Percentiles rank a stretch among this genome's conserved stretches.
Conservation (phyloP, 2,329 filamentous ascomycete species). For the Neocucurbitaria cava region DNA sequence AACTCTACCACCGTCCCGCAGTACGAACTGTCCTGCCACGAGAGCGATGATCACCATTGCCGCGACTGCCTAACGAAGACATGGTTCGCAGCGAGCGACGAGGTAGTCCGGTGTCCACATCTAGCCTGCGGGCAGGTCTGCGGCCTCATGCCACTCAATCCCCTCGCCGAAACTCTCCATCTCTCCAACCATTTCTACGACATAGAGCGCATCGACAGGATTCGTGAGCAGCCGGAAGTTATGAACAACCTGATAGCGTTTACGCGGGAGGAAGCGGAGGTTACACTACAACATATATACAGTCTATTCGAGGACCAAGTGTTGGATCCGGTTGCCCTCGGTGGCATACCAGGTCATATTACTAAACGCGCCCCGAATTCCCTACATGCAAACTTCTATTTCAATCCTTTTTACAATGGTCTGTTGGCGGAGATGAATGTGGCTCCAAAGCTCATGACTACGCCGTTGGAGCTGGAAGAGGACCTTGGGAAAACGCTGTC, state of each 20-base stretch:
- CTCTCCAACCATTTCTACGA: conserved; percentile 3
- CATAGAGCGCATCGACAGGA: conserved; percentile 8
- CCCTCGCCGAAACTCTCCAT: not conserved
- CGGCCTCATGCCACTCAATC: conserved; percentile 3
- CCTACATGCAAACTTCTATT: not conserved
- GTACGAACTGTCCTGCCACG: conserved; percentile 11
- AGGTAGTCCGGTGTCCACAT: conserved; percentile 13
- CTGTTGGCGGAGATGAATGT: conserved; percentile 5
- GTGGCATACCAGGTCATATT: conserved; percentile 2
- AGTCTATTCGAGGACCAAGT: conserved; percentile 10
- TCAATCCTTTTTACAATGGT: conserved; percentile 3
- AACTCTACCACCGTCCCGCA: conserved; percentile 2
- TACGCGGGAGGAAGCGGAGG: conserved; percentile 7
- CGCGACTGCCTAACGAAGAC: conserved; percentile 14
- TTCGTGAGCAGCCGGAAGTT: conserved; percentile 11
- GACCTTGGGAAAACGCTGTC: not conserved
- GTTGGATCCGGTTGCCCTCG: conserved; percentile 9
- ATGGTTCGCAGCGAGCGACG: conserved; percentile 3
- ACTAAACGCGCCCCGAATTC: not conserved
- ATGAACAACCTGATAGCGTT: conserved; percentile 15
- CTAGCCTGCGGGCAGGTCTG: conserved; percentile 3
- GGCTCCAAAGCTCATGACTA: conserved; percentile 3
- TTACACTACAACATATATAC: conserved; percentile 7
- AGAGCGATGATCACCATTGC: conserved; percentile 13
- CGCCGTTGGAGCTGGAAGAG: conserved; percentile 10